Evolutionary conservation across 129 eudicot species (phyloP), one percentile per base, ranked within the genome.

Genomic region (Flaveria bidentis): DNA sequence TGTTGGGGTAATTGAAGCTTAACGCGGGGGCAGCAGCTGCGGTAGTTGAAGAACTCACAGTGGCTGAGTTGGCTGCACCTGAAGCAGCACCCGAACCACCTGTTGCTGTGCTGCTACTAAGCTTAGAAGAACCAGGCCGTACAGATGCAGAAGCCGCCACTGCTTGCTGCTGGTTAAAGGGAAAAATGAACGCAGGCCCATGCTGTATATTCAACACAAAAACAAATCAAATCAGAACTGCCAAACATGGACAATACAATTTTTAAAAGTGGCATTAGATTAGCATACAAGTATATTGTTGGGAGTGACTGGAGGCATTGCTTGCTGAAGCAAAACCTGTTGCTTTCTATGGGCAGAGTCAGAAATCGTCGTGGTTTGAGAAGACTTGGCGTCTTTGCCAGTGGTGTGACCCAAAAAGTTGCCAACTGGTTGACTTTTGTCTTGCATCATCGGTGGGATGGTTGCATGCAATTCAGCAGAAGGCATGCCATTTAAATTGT

Each of bases 151-250:
- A 87, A 15, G 88, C 93, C 30, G 83, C 85, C 2, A 90, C 92
- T 8, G 92, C 91, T 70, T 87, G 99, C 67, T 95, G 99, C 87
- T 95, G 99, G 71, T 84, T 90, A 78, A 95, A 77, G 1, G 95
- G 96, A 80, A 94, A 94, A 67, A 91, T 89, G 71, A 91, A 86
- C 26, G 96, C 86, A 41, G 99, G 99, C 6, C 88, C 97, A 83
- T 89, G 93, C 88, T 86, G 86, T 49, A 77, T 77, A 42, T 41
- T 3, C 15, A 9, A 58, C 28, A 42, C 6, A 33, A 55, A 64
- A 45, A n/a, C 42, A 52, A 62, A 36, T 44, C 13, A 49, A 25
- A n/a, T 12, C 50, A 45, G 1, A 45, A 45, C 9, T 14, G 14
- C 23, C 51, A 30, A 47, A 57, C 33, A 61, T 14, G 6, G 2